These are phyloP conservation scores for Eimeria sp. DNA, from an alignment of 169 alveolate genomes.

Conservation along the genomic window DNA sequence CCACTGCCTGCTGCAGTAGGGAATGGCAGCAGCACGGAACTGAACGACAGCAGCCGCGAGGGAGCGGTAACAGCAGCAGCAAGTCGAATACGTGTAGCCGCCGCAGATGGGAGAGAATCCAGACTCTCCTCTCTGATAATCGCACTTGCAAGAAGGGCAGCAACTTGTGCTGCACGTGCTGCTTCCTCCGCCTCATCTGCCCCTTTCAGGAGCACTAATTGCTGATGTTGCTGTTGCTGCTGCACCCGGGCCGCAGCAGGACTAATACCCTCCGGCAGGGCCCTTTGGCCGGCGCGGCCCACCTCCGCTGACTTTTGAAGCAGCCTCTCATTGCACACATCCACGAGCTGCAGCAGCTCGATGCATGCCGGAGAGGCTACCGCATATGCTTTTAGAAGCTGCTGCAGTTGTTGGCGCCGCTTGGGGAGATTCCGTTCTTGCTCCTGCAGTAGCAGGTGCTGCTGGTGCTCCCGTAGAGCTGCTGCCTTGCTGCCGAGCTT, in stretches of 20 bases:
- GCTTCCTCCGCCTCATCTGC: slow-evolving; percentile 2
- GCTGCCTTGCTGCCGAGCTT: slow-evolving; percentile 60
- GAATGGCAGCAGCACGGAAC: slow-evolving; percentile 16
- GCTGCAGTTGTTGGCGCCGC: slow-evolving; percentile 39
- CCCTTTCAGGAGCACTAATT: neutral
- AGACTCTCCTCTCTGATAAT: neutral
- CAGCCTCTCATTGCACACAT: slow-evolving; percentile 17
- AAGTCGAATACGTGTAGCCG: slow-evolving; percentile 23
- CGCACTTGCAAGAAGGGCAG: slow-evolving; percentile 38
- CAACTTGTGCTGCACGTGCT: slow-evolving; percentile 62
- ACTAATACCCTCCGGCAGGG: slow-evolving; percentile 37
- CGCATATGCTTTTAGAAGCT: neutral
- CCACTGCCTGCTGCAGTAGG: slow-evolving; percentile 15
- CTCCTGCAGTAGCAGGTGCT: slow-evolving; percentile 43
- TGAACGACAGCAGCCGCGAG: slow-evolving; percentile 11
- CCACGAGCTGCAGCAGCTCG: slow-evolving; percentile 62
- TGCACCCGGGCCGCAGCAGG: slow-evolving; percentile 44
- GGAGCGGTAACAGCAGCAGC: slow-evolving; percentile 61
- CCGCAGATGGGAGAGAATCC: slow-evolving; percentile 41
- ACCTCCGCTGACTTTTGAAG: slow-evolving; percentile 1
- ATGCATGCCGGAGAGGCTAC: slow-evolving; percentile 40
- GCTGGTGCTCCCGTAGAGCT: slow-evolving; percentile 23
- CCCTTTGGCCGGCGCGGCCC: neutral
- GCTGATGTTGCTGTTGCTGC: slow-evolving; percentile 49
- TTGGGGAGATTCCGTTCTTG: slow-evolving; percentile 7